Percentiles rank a stretch among this genome's conserved stretches.
Evolutionary conservation across 164 flowering plant genomes (phyloP).

Genomic region (Amborella trichopoda): DNA sequence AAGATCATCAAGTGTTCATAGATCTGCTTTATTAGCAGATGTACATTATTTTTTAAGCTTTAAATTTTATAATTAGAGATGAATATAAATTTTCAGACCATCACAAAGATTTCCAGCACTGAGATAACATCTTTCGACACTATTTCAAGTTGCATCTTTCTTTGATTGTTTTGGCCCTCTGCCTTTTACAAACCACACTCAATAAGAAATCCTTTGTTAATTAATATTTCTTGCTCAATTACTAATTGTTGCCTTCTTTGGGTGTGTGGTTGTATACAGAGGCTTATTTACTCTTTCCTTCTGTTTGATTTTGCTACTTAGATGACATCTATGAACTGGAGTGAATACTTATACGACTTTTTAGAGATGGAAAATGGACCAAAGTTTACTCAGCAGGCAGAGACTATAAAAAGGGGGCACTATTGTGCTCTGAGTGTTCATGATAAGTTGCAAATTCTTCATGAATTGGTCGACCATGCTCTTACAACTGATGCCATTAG

Average conservation of each 20-base stretch:
- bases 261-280: background rate
- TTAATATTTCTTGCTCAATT: background rate
- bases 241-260: background rate
- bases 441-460: constrained; percentile 51
- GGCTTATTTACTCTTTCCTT: background rate
- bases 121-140: too few relatives aligned
- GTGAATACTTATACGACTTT: constrained; percentile 78
- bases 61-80: too few relatives aligned
- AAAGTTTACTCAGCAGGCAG: constrained; percentile 26
- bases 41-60: too few relatives aligned
- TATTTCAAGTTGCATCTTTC: too few relatives aligned
- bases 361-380: constrained; percentile 47
- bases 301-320: constrained; percentile 18
- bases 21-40: too few relatives aligned
- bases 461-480: constrained; percentile 43
- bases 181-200: too few relatives aligned
- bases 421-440: constrained; percentile 64
- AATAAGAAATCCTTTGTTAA: too few relatives aligned
- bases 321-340: constrained; percentile 73
- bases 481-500: constrained; percentile 39
- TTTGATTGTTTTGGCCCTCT: too few relatives aligned
- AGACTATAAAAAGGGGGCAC: constrained; percentile 76
- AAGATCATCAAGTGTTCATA: too few relatives aligned
- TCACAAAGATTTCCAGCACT: too few relatives aligned
- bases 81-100: too few relatives aligned